phyloP scores from a whole-genome alignment of 164 flowering plant species.

The Nymphaea colorata region DNA sequence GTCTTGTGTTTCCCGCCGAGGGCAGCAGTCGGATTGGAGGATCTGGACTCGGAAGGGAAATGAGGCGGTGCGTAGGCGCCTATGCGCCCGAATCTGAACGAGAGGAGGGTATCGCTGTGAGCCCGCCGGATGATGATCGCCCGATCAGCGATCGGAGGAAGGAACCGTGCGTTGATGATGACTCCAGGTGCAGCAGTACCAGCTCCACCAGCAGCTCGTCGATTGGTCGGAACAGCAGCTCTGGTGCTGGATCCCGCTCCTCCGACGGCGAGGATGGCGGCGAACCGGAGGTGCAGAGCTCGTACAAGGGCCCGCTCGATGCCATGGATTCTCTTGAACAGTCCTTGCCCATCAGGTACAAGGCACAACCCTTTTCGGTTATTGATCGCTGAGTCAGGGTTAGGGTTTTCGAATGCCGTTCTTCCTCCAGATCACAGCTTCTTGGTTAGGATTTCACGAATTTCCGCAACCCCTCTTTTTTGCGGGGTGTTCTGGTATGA shows the following conservation, averaged over 20 bases:
- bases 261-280: slow-evolving; percentile 19
- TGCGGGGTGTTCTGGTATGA: background rate
- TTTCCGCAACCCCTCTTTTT: background rate
- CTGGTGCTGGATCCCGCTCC: slow-evolving; percentile 9
- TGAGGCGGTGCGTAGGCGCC: slow-evolving; percentile 11
- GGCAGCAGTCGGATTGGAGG: slow-evolving; percentile 13
- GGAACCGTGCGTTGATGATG: slow-evolving; percentile 1
- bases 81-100: slow-evolving; percentile 15
- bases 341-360: slow-evolving; percentile 54
- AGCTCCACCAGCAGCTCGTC: slow-evolving; percentile 39
- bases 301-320: slow-evolving; percentile 52
- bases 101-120: background rate
- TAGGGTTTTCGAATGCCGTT: background rate
- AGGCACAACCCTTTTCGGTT: background rate
- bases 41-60: slow-evolving; percentile 15
- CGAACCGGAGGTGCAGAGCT: slow-evolving; percentile 60
- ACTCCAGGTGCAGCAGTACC: slow-evolving; percentile 7
- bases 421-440: background rate
- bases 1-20: background rate
- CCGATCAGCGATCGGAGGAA: background rate
- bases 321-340: slow-evolving; percentile 56
- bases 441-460: slow-evolving; percentile 1
- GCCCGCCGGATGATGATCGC: background rate
- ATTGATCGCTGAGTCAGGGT: background rate
- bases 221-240: slow-evolving; percentile 44